phyloP scores from a whole-genome alignment of 495 filamentous ascomycete species.

The Annulohypoxylon nitens region DNA sequence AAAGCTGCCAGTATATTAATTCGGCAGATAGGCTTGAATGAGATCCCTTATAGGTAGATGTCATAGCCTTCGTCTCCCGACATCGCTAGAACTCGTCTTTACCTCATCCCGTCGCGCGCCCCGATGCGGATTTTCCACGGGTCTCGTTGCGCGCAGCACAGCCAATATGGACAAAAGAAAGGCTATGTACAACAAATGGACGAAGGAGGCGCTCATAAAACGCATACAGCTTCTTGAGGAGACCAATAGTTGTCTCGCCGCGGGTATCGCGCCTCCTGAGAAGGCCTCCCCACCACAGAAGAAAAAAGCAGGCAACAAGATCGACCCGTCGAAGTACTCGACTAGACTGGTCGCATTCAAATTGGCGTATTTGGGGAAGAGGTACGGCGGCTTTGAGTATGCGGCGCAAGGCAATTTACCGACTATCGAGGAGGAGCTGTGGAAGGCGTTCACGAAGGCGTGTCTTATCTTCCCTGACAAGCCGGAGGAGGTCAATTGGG shows the following conservation, averaged over 20 bases:
- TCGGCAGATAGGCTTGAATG: conserved; percentile 40
- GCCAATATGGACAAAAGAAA: conserved; percentile 49
- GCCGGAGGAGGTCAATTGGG: conserved; percentile 72
- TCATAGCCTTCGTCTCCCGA: conserved; percentile 38
- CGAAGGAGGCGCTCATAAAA: conserved; percentile 72
- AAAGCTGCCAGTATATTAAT: conserved; percentile 1
- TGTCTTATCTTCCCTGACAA: conserved; percentile 81
- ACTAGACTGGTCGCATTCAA: conserved; percentile 91
- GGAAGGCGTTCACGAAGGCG: conserved; percentile 85
- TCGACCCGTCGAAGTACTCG: conserved; percentile 83
- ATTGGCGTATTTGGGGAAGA: conserved; percentile 90
- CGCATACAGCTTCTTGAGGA: conserved; percentile 74
- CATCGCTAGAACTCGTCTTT: conserved; percentile 21
- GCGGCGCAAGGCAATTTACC: conserved; percentile 73
- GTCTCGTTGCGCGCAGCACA: conserved; percentile 18
- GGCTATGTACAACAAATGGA: conserved; percentile 66
- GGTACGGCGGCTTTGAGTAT: conserved; percentile 93
- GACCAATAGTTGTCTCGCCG: conserved; percentile 61
- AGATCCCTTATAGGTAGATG: conserved; percentile 28
- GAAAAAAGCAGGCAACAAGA: conserved; percentile 61
- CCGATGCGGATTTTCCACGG: conserved; percentile 40
- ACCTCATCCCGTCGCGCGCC: conserved; percentile 24
- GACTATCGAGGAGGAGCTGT: conserved; percentile 91
- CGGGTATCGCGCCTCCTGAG: conserved; percentile 41
- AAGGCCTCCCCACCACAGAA: conserved; percentile 45